phyloP scores from a whole-genome alignment of 2,329 filamentous ascomycete species.

The Rutstroemia sp. region DNA sequence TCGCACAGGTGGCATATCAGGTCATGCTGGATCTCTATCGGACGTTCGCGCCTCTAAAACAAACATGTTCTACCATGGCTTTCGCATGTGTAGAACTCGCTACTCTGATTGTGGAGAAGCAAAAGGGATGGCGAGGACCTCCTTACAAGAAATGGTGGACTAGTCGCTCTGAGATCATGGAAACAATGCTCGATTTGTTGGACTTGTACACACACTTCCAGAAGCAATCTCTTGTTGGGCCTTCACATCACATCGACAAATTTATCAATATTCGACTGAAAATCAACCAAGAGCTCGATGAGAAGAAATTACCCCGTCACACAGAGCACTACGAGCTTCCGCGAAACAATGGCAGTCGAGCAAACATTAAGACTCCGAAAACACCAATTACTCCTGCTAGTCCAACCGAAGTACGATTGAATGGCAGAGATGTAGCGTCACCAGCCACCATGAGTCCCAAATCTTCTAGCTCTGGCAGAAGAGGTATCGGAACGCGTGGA shows the following conservation, averaged over 20 bases:
- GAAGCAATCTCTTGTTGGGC: conserved; percentile 65
- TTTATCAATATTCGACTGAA: conserved; percentile 84
- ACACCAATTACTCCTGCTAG: conserved; percentile 29
- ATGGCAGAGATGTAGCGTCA: conserved; percentile 25
- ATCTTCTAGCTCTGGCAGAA: conserved; percentile 24
- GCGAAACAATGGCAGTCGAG: conserved; percentile 28
- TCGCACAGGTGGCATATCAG: conserved; percentile 66
- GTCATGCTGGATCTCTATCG: conserved; percentile 87
- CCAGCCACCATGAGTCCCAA: conserved; percentile 27
- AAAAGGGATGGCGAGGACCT: conserved; percentile 42
- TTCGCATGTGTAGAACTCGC: conserved; percentile 77
- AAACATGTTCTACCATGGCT: conserved; percentile 77
- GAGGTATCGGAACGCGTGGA: conserved; percentile 26
- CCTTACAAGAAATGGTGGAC: conserved; percentile 41
- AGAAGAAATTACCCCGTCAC: conserved; percentile 54
- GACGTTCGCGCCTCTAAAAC: conserved; percentile 87
- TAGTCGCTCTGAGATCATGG: conserved; percentile 45
- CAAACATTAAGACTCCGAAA: conserved; percentile 30
- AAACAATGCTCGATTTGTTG: conserved; percentile 83
- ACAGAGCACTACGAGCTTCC: conserved; percentile 45
- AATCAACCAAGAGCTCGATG: conserved; percentile 74
- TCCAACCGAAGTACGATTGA: conserved; percentile 26
- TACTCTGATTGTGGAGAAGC: conserved; percentile 52
- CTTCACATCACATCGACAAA: conserved; percentile 62
- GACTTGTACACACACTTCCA: conserved; percentile 88